Base-by-base conservation (phyloP, 345 rosid species). In the Geranium rotundifolium region DNA sequence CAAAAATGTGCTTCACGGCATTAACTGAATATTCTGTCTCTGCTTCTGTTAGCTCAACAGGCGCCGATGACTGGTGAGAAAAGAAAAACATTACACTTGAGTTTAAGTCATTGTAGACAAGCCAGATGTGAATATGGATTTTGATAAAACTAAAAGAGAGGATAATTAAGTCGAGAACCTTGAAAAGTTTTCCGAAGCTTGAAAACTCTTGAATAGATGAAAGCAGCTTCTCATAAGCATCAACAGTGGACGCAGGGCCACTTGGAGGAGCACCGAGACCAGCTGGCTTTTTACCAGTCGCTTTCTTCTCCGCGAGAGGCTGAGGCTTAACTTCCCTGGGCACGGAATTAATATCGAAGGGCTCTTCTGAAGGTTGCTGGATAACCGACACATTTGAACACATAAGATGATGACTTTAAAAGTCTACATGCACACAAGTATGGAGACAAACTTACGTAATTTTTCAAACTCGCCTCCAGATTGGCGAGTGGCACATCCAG, bases 1-100 rank as follows among this genome's bases (percentile, higher is more conserved):
- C 95, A 66, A 83, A 93, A n/a, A 93, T 85, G 78, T 93, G 99
- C 68, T 93, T 90, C 54, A 90, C 88, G 71, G 76, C 97, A 80
- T 88, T 90, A 67, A 93, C 99, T 2, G 95, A 83, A 61, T 93
- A 93, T 70, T 93, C 99, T 46, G 99, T 93, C 75, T 88, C 99
- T 60, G 96, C 90, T 85, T 93, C 99, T 55, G 99, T 90, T 67
- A 90, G 82, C 83, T 93, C 99, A 73, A 88, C 95, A 57, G 89
- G 95, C 31, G 85, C 59, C 34, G 97, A 82, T 29, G 99, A 90
- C 99, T 93, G 83, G 62, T 31, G 56, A 19, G 73, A 66, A 72
- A 60, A 27, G 54, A 64, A 31, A 27, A 65, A 56, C 63, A 34
- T 34, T 34, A 34, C 41, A 34, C 41, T 23, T 5, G 41, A 34